Base-by-base conservation (phyloP, 495 filamentous ascomycete genomes). In the Penicillium ochrochloron region DNA sequence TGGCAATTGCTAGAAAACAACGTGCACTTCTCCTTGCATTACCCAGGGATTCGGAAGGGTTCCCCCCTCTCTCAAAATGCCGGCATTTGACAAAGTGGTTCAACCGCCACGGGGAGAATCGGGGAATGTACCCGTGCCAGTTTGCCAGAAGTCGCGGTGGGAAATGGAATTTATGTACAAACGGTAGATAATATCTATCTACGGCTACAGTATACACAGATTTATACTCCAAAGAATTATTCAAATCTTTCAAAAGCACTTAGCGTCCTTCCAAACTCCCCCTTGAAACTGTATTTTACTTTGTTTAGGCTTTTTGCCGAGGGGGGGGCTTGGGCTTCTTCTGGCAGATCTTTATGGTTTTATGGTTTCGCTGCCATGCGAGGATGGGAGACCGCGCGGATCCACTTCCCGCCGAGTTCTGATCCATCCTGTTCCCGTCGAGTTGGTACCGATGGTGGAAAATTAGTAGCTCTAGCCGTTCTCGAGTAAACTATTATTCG, bases 11-110 rank as follows among this genome's bases (percentile, higher is more conserved):
- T 0, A 31, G 48, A 31, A 52, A 52, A 37, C 42, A 63, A 58
- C 61, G 61, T 63, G 61, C 27, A n/a, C 12, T 12, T 23, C 50
- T 53, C 62, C 62, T 64, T 64, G 48, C 62, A 46, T 64, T 56
- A 12, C 46, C 53, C 53, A 56, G 33, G 53, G 53, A 56, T 56
- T 31, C 53, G 33, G 53, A 21, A 31, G 17, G 35, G 35, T 9
- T 0, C 12, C 31, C 31, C 21, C 14, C n/a, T 27, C 25, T 27
- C 25, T 27, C 19, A 23, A 37, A 56, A 56, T 56, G 33, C 53
- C 53, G 31, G 53, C 53, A 56, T 56, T 56, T 37, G 51, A 17
- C 17, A 8, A 56, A 17, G 1, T 35, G 33, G 27, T 54, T 34
- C 33, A 31, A n/a, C 31, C 53, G 29, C 52, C 52, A 54, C 52